Evolutionary conservation across 202 grass and related monocot genomes (phyloP), one percentile per base, ranked within the genome.

Genomic region (Bolboschoenoplectus hybrid): DNA sequence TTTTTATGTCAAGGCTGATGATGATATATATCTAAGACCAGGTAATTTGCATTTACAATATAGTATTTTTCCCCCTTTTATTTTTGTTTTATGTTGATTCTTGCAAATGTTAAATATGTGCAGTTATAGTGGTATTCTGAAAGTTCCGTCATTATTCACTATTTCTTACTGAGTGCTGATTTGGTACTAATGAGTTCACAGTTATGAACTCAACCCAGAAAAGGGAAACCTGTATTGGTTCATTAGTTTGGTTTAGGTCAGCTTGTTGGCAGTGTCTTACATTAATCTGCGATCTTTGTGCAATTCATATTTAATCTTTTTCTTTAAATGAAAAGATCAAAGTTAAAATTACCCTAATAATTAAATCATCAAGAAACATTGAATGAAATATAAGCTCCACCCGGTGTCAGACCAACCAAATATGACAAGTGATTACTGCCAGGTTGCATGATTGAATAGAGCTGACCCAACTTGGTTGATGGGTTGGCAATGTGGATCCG

Each of bases 1-100:
- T 72, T 97, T 99, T 55, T 99, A 97, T 90, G 97, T 99, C 75
- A 99, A 99, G 92, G 97, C 92, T 58, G 97, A 99, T 83, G 97
- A 99, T 90, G 97, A 99, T 80, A 99, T 99, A 87, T 99, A 94
- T 88, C 87, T 99, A 88, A 90, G 93, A 81, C 97, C 93, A 89
- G 97, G 93, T 97, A 81, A 93, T 71, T 34, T 67, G 9, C 3
- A 67, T 87, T 53, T 63, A 12, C 66, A 12, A 26, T 49, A 74
- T 85, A 64, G 13, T 12, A 51, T 39, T 60, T 83, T 51, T 4
- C 14, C 56, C 17, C 6, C 5, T 67, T 63, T 67, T 80, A 45
- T 19, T 43, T 80, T 40, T 51, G 44, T 5, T 77, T 36, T 56
- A 19, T 74, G 74, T 52, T 17, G 40, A 49, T 73, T 45, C 19